phyloP scores from a whole-genome alignment of 176 grass and related monocot species.

The Themeda triandra region DNA sequence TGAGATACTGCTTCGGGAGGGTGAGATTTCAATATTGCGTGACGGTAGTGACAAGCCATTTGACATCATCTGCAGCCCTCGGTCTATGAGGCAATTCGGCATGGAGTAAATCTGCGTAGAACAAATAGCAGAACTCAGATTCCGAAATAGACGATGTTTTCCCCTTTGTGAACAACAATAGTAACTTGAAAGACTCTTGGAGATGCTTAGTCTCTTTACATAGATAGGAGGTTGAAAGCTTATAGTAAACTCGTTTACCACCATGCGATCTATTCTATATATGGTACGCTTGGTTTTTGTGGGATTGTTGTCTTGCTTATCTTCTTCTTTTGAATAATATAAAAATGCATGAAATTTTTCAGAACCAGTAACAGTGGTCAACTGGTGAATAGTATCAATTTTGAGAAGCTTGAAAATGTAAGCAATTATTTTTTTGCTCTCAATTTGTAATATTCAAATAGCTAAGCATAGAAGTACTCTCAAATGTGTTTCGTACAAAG shows the following conservation, averaged over 20 bases:
- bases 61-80: slow-evolving; percentile 39
- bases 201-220: no score
- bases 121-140: not conserved
- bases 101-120: slow-evolving; percentile 41
- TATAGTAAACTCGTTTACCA: not conserved
- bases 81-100: slow-evolving; percentile 30
- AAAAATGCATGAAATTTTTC: not conserved
- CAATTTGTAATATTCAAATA: not conserved
- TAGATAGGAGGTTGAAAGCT: not conserved
- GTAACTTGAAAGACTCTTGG: not conserved
- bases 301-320: not conserved
- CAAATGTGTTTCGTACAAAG: not conserved
- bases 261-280: not conserved
- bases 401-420: no score
- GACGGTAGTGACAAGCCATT: slow-evolving; percentile 48
- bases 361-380: not conserved
- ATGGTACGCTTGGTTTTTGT: not conserved
- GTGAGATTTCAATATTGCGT: slow-evolving; percentile 59
- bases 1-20: slow-evolving; percentile 56
- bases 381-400: no score
- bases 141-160: not conserved
- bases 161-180: not conserved
- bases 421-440: no score
- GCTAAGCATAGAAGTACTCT: not conserved
- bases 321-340: not conserved